Base-by-base conservation (phyloP, 306 rosid species). In the Malus orientalis region DNA sequence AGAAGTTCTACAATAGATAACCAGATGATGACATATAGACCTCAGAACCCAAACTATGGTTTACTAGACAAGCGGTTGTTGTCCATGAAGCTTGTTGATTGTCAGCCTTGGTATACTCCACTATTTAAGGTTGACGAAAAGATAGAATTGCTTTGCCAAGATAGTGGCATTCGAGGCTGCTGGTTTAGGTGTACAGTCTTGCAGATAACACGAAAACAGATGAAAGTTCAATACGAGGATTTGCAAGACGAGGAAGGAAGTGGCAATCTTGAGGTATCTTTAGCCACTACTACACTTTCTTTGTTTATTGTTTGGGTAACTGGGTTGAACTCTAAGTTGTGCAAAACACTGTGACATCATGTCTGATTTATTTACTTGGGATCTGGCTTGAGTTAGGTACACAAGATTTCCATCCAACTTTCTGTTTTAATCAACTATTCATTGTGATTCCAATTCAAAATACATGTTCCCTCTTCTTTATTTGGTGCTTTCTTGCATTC, bases 161-260 rank as follows among this genome's bases (percentile, higher is more conserved):
- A 95, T 83, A 95, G 99, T 74, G 99, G 99, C 84, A 95, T 95
- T 81, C 86, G 97, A 79, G 99, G 99, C 78, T 95, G 99, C 88
- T 95, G 99, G 99, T 95, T 95, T 86, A 89, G 97, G 81, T 95
- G 99, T 85, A 90, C 88, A 9, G 84, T 95, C 45, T 63, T 88
- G 87, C 89, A 86, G 79, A 78, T 86, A 65, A 87, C 97, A 13
- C 86, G 85, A 80, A 95, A 92, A 70, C 92, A 88, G 79, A 71
- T 95, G 76, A 89, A 89, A 86, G 96, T 95, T 60, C 93, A 67
- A 73, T 95, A 95, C 22, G 84, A 87, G 75, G 99, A 95, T 72
- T 78, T 95, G 84, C 91, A 82, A 78, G 97, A 89, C 77, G 99
- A 92, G 85, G 99, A 92, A 80, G 92, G 91, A 72, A 76, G 79